Base-by-base conservation (phyloP, 441 rosid species). In the Gossypium davidsonii region DNA sequence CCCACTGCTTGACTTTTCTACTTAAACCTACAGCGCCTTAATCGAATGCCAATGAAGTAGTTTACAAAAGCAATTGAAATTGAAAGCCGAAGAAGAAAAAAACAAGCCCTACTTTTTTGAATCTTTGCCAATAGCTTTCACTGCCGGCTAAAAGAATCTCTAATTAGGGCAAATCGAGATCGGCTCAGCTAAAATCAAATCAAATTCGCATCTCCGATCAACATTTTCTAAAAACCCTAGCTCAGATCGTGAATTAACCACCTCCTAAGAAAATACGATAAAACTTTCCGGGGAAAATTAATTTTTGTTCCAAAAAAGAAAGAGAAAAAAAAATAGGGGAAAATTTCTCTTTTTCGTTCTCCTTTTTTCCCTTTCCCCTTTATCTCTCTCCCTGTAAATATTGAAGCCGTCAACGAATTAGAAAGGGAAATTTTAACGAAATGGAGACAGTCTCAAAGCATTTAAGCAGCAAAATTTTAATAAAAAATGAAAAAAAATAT, bases 191-290 rank as follows among this genome's bases (percentile, higher is more conserved):
- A 70, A 37, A 84, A 85, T 79, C 73, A 72, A 75, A 67, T 15
- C 76, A 34, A 85, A 80, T 74, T 71, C 64, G 77, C 83, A 81
- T 89, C 80, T 73, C 83, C 67, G 78, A 86, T 84, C 83, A 82
- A 73, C 88, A 87, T 85, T 83, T 81, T 26, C 28, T 60, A 7
- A 80, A 78, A 84, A 88, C 90, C 89, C 90, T 85, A 83, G 72
- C 73, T 75, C 53, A 66, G 80, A 82, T 77, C 76, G 70, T 57
- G 31, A 58, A 68, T 56, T 80, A 49, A 44, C 28, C 71, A 79
- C 55, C 76, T 73, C 11, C 37, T 25, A 21, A 81, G 5, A 34
- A 15, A 57, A 53, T 34, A 58, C 23, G 3, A 64, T 23, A 15
- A 51, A 25, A 39, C 57, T 72, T 77, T 75, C 75, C 52, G 23